Conservation (phyloP, 2,329 filamentous ascomycete genomes). For the Pestalotiopsis sp. region DNA sequence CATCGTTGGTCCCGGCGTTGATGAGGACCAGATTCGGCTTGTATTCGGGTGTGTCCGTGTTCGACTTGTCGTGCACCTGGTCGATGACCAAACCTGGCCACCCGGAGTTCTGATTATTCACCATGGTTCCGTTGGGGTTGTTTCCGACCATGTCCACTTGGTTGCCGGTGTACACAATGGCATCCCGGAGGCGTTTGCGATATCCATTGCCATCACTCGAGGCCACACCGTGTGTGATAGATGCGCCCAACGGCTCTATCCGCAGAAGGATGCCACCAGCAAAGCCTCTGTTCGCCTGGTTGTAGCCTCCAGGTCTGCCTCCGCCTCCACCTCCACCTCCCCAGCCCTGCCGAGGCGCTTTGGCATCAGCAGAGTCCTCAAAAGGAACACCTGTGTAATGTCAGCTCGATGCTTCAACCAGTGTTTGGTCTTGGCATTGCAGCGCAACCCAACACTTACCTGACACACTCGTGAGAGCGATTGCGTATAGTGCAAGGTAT, state of each 20-base stretch:
- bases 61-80: slow-evolving; percentile 34
- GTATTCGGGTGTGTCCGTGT: slow-evolving; percentile 25
- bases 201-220: slow-evolving; percentile 39
- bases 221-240: slow-evolving; percentile 36
- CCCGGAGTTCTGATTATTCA: slow-evolving; percentile 39
- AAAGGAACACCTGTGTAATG: not conserved
- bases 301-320: not conserved
- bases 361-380: not conserved
- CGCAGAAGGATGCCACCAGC: slow-evolving; percentile 27
- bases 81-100: slow-evolving; percentile 37
- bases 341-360: too few relatives aligned
- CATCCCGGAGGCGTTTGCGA: slow-evolving; percentile 35
- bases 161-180: slow-evolving; percentile 32
- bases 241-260: slow-evolving; percentile 41
- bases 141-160: slow-evolving; percentile 40
- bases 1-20: slow-evolving; percentile 44
- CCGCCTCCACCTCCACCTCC: not conserved
- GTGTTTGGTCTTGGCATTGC: too few relatives aligned
- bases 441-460: not conserved
- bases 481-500: not conserved
- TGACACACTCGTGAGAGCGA: not conserved
- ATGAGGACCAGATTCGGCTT: slow-evolving; percentile 40
- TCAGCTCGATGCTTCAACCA: not conserved
- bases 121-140: slow-evolving; percentile 35
- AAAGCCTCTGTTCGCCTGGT: slow-evolving; percentile 12